Base-by-base conservation (phyloP, 352 stramenopile genomes). In the Pythium sukuiense region DNA sequence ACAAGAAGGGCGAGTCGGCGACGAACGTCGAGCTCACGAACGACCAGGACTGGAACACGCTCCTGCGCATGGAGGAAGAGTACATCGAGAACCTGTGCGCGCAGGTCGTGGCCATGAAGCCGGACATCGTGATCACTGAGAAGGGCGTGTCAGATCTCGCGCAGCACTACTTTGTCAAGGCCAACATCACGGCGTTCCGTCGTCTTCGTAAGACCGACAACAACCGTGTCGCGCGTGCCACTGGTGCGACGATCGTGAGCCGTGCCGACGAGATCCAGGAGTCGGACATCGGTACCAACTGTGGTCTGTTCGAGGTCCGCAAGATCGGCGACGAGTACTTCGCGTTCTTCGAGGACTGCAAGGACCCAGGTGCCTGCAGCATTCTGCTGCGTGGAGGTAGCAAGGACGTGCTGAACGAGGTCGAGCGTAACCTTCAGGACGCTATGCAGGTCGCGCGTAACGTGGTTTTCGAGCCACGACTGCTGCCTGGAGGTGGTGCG, bases 361-460 rank as follows among this genome's bases (percentile, higher is more conserved):
- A 97, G 70, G 89, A 99, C 77, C 96, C 97, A 6, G 99, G 99
- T 69, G 98, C 98, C 14, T 99, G 98, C 80, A 99, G 97, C 49
- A 96, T 99, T 52, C 75, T 99, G 35, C 87, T 99, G 27, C 90
- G 98, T 54, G 98, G 98, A 59, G 98, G 97, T 50, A 98, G 89
- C 76, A 99, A 99, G 80, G 98, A 99, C 81, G 97, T 99, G 27
- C 87, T 99, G 50, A 99, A 99, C 85, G 98, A 99, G 85, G 92
- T 99, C 62, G 98, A 99, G 83, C 87, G 98, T 64, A 99, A 99
- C 79, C 83, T 99, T 30, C 92, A 98, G 70, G 98, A 99, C 85
- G 97, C 97, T 52, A 99, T 99, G 97, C 96, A 99, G 81, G 98
- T 99, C 37, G 97, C 98, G 32, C 90, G 97, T 41, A 99, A 99